A percentile compares a stretch with the other conserved stretches of the same genome.
Conservation (phyloP, 768 basidiomycete species). For the Leccinum barrowsii region DNA sequence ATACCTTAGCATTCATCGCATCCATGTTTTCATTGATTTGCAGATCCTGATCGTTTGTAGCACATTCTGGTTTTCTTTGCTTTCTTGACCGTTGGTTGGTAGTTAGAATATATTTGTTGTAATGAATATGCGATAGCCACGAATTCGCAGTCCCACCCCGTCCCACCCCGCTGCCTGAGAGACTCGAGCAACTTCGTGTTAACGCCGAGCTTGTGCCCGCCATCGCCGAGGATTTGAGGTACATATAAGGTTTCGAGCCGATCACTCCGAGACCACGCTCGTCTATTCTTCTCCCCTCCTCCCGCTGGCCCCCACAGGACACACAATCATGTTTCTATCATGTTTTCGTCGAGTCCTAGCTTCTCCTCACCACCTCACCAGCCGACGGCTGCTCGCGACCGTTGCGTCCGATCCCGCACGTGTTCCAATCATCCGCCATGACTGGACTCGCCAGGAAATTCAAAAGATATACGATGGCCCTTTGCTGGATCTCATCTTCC, state of each 20-base stretch:
- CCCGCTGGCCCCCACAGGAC: background rate
- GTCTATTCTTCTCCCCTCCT: constrained; percentile 6
- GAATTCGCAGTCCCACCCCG: background rate
- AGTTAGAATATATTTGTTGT: constrained; percentile 30
- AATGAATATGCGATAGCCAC: constrained; percentile 17
- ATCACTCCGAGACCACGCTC: background rate
- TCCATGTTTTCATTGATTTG: constrained; percentile 22
- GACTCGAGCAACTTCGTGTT: background rate
- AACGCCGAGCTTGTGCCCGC: constrained; percentile 6
- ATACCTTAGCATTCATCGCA: constrained; percentile 30
- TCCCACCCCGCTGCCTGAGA: constrained; percentile 1
- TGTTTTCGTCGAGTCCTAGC: constrained; percentile 5
- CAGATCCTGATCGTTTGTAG: constrained; percentile 29
- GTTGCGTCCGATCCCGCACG: constrained; percentile 29
- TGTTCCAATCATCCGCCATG: constrained; percentile 40
- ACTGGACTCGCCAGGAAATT: constrained; percentile 80
- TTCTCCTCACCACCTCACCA: constrained; percentile 11
- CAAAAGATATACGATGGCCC: constrained; percentile 83
- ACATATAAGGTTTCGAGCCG: background rate
- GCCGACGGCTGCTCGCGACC: constrained; percentile 58
- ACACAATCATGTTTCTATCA: constrained; percentile 12
- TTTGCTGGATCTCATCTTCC: constrained; percentile 84
- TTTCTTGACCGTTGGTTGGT: constrained; percentile 22
- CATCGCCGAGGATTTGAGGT: background rate
- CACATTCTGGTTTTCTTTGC: constrained; percentile 22